Conservation (phyloP, 352 stramenopile genomes). For the Elongisporangium undulatum region DNA sequence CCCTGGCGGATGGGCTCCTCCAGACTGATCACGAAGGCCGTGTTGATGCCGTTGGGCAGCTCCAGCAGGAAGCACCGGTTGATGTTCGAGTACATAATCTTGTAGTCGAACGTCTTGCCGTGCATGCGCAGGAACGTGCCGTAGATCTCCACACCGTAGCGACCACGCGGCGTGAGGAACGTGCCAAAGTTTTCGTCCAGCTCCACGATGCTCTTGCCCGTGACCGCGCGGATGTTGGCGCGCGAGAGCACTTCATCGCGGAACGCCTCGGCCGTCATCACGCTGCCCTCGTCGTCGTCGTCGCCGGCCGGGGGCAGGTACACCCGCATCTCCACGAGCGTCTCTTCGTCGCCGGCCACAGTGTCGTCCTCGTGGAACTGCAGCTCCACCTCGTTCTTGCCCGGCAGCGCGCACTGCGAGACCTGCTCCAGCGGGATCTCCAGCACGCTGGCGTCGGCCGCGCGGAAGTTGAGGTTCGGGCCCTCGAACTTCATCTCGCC, state of each 20-base stretch:
- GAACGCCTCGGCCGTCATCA: conserved; percentile 65
- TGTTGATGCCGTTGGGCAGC: conserved; percentile 96
- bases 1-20: conserved; percentile 98
- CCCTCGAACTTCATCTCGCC: conserved; percentile 93
- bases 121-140: conserved; percentile 96
- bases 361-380: conserved; percentile 99
- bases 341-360: conserved; percentile 92
- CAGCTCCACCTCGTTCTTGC: conserved; percentile 98
- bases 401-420: conserved; percentile 90
- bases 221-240: conserved; percentile 88
- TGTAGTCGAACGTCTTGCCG: conserved; percentile 99
- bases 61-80: conserved; percentile 97
- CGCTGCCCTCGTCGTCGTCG: conserved; percentile 37
- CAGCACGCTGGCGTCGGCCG: conserved; percentile 58
- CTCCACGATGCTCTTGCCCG: conserved; percentile 96
- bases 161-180: conserved; percentile 97
- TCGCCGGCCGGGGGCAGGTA: conserved; percentile 88
- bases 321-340: conserved; percentile 94
- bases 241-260: conserved; percentile 84
- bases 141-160: conserved; percentile 99
- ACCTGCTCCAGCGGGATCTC: conserved; percentile 76
- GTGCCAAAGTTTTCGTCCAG: conserved; percentile 96
- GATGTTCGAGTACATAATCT: conserved; percentile 99
- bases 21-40: conserved; percentile 98
- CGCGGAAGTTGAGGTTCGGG: conserved; percentile 79